Base-by-base conservation (phyloP, 805 yeast species). In the Starmerella potacharoeniae region DNA sequence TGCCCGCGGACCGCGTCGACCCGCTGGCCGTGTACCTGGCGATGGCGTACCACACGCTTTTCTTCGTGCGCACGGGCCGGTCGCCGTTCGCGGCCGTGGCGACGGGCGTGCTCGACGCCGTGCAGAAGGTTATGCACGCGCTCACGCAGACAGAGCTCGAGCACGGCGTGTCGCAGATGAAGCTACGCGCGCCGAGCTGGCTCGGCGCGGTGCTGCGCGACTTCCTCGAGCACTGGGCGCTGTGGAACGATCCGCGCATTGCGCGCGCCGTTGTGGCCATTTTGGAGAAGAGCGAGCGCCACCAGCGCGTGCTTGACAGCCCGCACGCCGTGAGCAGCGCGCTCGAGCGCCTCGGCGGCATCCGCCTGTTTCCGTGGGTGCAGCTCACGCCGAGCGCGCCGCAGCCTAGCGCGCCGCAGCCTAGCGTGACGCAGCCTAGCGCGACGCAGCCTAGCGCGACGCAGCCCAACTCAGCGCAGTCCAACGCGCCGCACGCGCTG, bases 61-160 rank as follows among this genome's bases (percentile, higher is more conserved):
- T 28, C 6, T 58, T 58, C 29, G 59, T 57, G 13, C 55, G 63
- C 13, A 7, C 52, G 17, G 31, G 54, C 10, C 28, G 57, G 14
- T 47, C 58, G 5, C 59, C 60, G 16, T 53, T 57, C 41, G 59
- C 42, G 2, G 46, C 52, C 8, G 59, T 54, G 5, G 13, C 57
- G 7, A 34, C 54, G 5, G 8, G 16, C 30, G 40, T 55, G 3
- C n/a, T 49, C 34, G 58, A 46, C 22, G 51, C 58, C 3, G 53
- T 60, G 28, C 54, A 58, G 47, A 60, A 60, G 37, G 60, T 60
- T 28, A 60, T 59, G 62, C 14, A 44, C 16, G 55, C 58, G 6
- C 52, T 60, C 35, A 58, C 58, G 7, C 49, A 44, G 16, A 48
- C 46, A 1, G 63, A 60, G 51, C 57, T 60, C n/a, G 61, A 56